Evolutionary conservation across 202 grass and related monocot genomes (phyloP).

Genomic region (Setaria italica): DNA sequence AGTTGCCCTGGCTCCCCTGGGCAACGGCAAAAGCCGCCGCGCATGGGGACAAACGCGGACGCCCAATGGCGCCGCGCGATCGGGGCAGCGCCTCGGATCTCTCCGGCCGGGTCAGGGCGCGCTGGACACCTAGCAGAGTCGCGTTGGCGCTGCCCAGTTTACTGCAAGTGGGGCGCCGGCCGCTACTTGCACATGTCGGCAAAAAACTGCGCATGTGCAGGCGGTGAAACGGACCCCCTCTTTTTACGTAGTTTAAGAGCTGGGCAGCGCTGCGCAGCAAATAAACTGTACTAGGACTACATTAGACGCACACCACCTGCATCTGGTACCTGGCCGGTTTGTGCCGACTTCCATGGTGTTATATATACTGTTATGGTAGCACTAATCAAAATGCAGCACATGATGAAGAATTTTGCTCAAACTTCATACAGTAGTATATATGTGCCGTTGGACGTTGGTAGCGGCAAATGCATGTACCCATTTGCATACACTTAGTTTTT

Average conservation of each 20-base stretch:
- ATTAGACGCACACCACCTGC: not conserved
- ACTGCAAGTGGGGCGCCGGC: slow-evolving; percentile 14
- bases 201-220: slow-evolving; percentile 42
- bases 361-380: not conserved
- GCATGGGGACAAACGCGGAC: not conserved
- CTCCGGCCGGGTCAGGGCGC: not conserved
- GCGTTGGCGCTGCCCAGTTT: slow-evolving; percentile 19
- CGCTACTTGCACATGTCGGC: slow-evolving; percentile 33
- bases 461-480: not conserved
- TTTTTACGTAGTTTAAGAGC: not conserved
- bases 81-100: slow-evolving; percentile 53
- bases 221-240: not conserved
- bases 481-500: not conserved
- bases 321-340: not conserved
- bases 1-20: not conserved
- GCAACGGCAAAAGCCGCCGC: slow-evolving; percentile 42
- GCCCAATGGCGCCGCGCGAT: slow-evolving; percentile 32
- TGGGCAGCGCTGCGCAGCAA: not conserved
- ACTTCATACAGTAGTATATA: not conserved
- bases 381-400: not conserved
- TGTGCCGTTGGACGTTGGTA: not conserved
- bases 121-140: slow-evolving; percentile 21
- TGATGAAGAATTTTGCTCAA: not conserved
- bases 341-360: not conserved
- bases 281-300: not conserved